Base-by-base conservation (phyloP, 2,329 filamentous ascomycete species). In the Capronia epimyces region DNA sequence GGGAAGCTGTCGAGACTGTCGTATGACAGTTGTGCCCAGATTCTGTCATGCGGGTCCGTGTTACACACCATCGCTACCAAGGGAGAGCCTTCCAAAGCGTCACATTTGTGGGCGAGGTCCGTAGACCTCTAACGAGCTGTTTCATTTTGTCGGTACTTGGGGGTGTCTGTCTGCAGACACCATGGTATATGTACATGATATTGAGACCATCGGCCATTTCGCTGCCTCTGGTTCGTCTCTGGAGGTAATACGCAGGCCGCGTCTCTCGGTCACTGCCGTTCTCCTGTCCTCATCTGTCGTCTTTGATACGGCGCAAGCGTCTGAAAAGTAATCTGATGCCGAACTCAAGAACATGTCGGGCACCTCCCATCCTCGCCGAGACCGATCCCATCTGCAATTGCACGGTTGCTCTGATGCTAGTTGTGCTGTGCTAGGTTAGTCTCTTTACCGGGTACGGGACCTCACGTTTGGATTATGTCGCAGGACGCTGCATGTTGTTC, bases 351-450 rank as follows among this genome's bases (percentile, higher is more conserved):
- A 25, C 20, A 9, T 25, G 16, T n/a, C 13, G 20, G 7, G 8
- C n/a, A 5, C 22, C 16, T 10, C 4, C 22, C 22, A 24, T 25
- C 45, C 45, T 32, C 18, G 8, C 40, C 32, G 32, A 46, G 34
- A 40, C 27, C 6, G 36, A 47, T 27, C 42, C 52, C 46, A 42
- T 50, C 46, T 45, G 49, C 49, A 43, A 41, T 32, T 24, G 43
- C 52, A 57, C 51, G 50, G 49, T 39, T 50, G 55, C 55, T 57
- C 55, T 57, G 55, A 57, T 57, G 55, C 55, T 45, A 24, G 31
- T 49, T 53, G 55, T 54, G 51, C 46, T 52, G 49, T 25, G 46
- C 42, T 49, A 37, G 49, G 49, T 57, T 54, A 52, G 52, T 57
- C 46, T 50, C 44, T 31, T 56, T 22, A 43, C 12, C 43, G 40